phyloP scores from a whole-genome alignment of 768 basidiomycete species.

The Panus rudis region DNA sequence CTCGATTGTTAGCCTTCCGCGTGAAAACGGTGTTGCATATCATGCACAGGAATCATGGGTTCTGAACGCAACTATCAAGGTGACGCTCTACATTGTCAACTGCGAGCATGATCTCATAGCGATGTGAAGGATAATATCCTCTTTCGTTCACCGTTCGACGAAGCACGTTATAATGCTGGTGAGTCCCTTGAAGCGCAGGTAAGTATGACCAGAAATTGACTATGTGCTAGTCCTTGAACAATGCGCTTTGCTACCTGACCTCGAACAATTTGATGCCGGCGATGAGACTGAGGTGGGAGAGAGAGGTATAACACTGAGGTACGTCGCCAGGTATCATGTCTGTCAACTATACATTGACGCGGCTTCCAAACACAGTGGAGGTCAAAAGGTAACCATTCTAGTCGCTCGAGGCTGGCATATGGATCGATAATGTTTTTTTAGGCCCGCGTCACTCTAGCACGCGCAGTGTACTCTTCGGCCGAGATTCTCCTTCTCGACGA shows the following conservation, averaged over 20 bases:
- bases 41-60: slow-evolving; percentile 46
- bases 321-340: not conserved
- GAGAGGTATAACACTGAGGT: slow-evolving; percentile 32
- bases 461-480: slow-evolving; percentile 55
- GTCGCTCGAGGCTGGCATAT: slow-evolving; percentile 6
- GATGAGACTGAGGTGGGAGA: slow-evolving; percentile 35
- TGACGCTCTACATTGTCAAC: slow-evolving; percentile 4
- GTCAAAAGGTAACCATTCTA: slow-evolving; percentile 18
- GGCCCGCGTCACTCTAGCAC: slow-evolving; percentile 49
- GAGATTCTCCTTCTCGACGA: slow-evolving; percentile 67
- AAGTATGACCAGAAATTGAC: not conserved
- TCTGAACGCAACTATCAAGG: slow-evolving; percentile 36
- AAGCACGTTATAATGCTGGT: slow-evolving; percentile 39
- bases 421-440: slow-evolving; percentile 13
- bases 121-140: slow-evolving; percentile 38
- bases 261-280: slow-evolving; percentile 27
- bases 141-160: slow-evolving; percentile 41
- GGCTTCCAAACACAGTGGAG: slow-evolving; percentile 1
- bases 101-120: not conserved
- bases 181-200: not conserved
- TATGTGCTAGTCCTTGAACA: slow-evolving; percentile 27
- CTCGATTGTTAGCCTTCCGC: slow-evolving; percentile 36
- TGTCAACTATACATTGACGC: not conserved
- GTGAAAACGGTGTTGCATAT: slow-evolving; percentile 39
- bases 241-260: slow-evolving; percentile 27